Evolutionary conservation across 768 basidiomycete species (phyloP), one percentile per base, ranked within the genome.

Genomic region (Boletus coccyginus): DNA sequence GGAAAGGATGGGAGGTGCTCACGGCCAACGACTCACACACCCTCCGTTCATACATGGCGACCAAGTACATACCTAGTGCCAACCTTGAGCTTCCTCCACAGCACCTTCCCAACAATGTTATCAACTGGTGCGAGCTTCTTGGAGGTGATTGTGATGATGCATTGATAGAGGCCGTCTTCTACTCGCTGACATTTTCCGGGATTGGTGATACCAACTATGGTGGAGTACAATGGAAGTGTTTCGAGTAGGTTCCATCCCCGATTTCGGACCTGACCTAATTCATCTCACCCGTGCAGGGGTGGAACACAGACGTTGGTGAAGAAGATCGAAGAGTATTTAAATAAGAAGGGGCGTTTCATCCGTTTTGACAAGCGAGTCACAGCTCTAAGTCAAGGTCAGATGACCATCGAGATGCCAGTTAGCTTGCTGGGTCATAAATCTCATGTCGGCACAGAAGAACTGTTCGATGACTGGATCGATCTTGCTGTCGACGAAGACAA

Each of bases 21-120:
- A 65, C 50, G 62, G 50, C 52, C 27, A 64, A 61, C 27, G 70
- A 75, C 24, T 50, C 51, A 7, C 61, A 71, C 58, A 66, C 74
- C 10, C 47, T 63, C 7, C 60, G 71, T 7, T 57, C 62, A 4
- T 61, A 64, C 50, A 64, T 64, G 62, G 50, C 56, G 29, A 31
- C 53, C 21, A 61, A 66, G 52, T 68, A 68, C 35, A 40, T 65
- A 1, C 61, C 61, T 10, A 66, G 68, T 38, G 21, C 27, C 13
- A 43, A 47, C 46, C 52, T 69, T 29, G 44, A 43, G 7, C 45
- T 68, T 19, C 61, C 67, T 19, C 52, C 54, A 1, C 33, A 41
- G 12, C 52, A 63, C 40, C 62, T 63, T 40, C 39, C 55, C 17
- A 53, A 3, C 40, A 53, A 65, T 29, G 63, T 73, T 4, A 57